Conservation (phyloP, 208 protist species). For the Balamuthia mandrillaris region DNA sequence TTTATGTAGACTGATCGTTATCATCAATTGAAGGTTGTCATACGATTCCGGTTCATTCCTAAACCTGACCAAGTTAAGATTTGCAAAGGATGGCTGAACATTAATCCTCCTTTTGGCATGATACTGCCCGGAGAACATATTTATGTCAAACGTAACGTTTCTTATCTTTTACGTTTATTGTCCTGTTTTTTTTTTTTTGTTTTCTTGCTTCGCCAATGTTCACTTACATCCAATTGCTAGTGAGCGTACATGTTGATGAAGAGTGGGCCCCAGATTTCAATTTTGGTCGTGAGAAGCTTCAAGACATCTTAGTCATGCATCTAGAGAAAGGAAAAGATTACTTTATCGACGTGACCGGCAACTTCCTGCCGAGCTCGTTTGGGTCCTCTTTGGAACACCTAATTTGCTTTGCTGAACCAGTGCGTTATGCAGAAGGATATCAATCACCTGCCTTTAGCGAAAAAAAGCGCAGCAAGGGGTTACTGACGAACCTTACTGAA, state of each 20-base stretch:
- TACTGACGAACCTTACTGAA: not conserved
- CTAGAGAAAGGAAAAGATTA: constrained; percentile 64
- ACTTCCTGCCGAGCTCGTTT: constrained; percentile 58
- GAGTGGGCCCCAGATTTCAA: constrained; percentile 49
- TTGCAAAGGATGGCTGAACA: constrained; percentile 62
- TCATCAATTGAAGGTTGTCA: constrained; percentile 22
- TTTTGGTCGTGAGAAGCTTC: constrained; percentile 42
- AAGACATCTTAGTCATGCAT: constrained; percentile 71
- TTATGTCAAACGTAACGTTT: too few relatives aligned
- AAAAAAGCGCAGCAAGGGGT: too few relatives aligned
- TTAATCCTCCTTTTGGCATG: constrained; percentile 47
- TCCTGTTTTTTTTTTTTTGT: not conserved
- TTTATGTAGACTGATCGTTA: not conserved
- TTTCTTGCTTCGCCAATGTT: not conserved
- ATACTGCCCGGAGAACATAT: too few relatives aligned
- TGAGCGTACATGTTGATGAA: constrained; percentile 56
- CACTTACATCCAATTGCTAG: not conserved
- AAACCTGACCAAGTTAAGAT: constrained; percentile 52
- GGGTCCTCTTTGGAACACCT: constrained; percentile 56
- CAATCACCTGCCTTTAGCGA: not conserved
- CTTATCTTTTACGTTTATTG: too few relatives aligned
- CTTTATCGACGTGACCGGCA: constrained; percentile 52
- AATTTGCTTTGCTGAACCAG: constrained; percentile 1
- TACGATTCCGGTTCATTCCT: constrained; percentile 67
- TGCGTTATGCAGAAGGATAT: constrained; percentile 40